These are phyloP conservation scores for Saccharomycopsis hybrid DNA, from an alignment of 1,139 yeast genomes.

Conservation along the genomic window DNA sequence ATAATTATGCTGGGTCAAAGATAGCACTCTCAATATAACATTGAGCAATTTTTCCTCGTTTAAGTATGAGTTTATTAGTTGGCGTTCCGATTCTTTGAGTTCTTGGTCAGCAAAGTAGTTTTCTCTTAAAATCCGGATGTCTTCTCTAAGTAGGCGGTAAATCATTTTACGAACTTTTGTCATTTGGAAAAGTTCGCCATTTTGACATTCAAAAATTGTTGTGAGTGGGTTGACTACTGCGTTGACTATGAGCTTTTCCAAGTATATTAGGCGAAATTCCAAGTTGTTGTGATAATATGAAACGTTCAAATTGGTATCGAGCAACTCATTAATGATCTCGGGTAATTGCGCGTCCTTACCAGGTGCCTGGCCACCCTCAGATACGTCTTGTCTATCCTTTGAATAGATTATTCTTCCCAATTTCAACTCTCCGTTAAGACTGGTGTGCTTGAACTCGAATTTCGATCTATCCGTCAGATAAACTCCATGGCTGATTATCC, in stretches of 20 bases:
- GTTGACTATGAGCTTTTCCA: constrained; percentile 72
- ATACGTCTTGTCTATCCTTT: no score
- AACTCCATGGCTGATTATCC: constrained; percentile 81
- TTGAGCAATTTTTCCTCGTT: constrained; percentile 39
- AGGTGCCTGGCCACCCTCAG: no score
- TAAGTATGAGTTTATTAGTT: constrained; percentile 23
- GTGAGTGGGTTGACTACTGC: constrained; percentile 81
- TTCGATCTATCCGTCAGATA: constrained; percentile 32
- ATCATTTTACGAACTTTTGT: constrained; percentile 32
- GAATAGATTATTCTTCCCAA: no score
- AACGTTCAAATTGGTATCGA: constrained; percentile 35
- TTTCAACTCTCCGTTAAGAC: no score
- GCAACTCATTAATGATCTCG: constrained; percentile 26
- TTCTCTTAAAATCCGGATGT: constrained; percentile 21
- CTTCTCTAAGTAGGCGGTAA: constrained; percentile 27
- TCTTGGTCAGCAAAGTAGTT: not conserved
- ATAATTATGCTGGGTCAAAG: constrained; percentile 44
- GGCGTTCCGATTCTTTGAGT: not conserved
- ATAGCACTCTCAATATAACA: constrained; percentile 42
- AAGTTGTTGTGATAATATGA: constrained; percentile 39
- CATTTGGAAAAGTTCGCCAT: constrained; percentile 65
- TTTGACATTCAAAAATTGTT: constrained; percentile 65
- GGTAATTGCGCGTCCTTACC: no score
- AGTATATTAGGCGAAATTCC: constrained; percentile 57
- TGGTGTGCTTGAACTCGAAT: constrained; percentile 45